A percentile compares a stretch with the other conserved stretches of the same genome.
phyloP scores from a whole-genome alignment of 371 early-diverging fungal genomes.

The Lichtheimia ramosa region DNA sequence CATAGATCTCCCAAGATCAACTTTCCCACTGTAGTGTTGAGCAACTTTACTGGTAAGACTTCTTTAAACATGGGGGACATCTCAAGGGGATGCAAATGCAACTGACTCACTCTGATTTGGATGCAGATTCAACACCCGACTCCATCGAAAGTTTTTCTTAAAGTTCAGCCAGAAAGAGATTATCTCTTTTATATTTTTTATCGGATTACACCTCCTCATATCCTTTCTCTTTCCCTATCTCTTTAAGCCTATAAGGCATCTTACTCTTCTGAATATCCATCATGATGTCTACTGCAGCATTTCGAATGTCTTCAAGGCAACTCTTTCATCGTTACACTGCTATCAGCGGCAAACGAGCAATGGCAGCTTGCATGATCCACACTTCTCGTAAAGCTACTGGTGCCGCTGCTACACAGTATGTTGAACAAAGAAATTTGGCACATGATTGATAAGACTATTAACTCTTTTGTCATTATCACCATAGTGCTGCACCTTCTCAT shows the following conservation, averaged over 20 bases:
- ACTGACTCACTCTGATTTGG: slow-evolving; percentile 5
- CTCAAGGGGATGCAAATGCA: too few relatives aligned
- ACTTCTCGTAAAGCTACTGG: slow-evolving; percentile 24
- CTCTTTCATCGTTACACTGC: slow-evolving; percentile 10
- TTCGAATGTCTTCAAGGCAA: slow-evolving; percentile 24
- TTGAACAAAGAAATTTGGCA: neutral
- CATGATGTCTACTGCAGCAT: slow-evolving; percentile 18
- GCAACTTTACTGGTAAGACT: too few relatives aligned
- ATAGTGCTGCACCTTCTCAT: slow-evolving; percentile 12
- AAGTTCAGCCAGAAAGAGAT: slow-evolving; percentile 1
- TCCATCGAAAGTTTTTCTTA: slow-evolving; percentile 8
- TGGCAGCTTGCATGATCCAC: slow-evolving; percentile 27
- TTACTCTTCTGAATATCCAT: neutral
- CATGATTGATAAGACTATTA: neutral
- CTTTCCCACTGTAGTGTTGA: neutral
- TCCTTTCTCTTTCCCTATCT: slow-evolving; percentile 1
- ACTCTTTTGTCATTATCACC: neutral
- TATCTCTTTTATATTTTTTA: slow-evolving; percentile 11
- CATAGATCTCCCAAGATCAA: neutral
- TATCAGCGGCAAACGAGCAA: slow-evolving; percentile 10
- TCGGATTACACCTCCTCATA: neutral
- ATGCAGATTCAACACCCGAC: neutral
- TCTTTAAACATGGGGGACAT: too few relatives aligned
- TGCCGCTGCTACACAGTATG: slow-evolving; percentile 20
- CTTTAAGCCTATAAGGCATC: neutral